Base-by-base conservation (phyloP, 352 stramenopile species). In the Albugo candida region DNA sequence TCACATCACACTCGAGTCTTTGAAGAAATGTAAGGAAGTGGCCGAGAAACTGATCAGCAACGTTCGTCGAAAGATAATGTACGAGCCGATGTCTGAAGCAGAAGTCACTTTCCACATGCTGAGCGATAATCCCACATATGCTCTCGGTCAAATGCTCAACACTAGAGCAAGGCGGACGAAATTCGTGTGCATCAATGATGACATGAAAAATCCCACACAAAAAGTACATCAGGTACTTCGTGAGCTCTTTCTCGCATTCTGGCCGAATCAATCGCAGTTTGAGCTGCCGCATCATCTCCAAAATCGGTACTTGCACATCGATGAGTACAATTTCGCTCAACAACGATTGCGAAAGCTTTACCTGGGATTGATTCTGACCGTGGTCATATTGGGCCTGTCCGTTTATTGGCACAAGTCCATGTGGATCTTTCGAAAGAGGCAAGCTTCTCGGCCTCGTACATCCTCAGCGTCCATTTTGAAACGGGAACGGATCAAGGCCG, bases 181-280 rank as follows among this genome's bases (percentile, higher is more conserved):
- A 68, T 97, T 97, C 52, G 83, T 97, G 18, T 97, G 89, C 58
- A 87, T 97, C 54, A 97, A 97, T 58, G 91, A 97, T 68, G 81
- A 97, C 64, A 95, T 97, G 76, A 74, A 93, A 52, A 66, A 73
- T 42, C 80, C 85, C 47, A 83, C 83, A n/a, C 54, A 57, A 14
- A 55, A 72, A 6, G 67, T 96, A 18, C 71, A 68, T 41, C 69
- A 88, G 52, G 89, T 89, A 42, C 58, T 97, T 38, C 70, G 87
- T 53, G 81, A 94, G 41, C 83, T 97, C n/a, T 96, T 95, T 56
- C 50, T 91, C 27, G 78, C 83, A 11, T 82, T 96, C 43, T 96
- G 85, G 69, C 89, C 89, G 34, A 77, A 83, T 45, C 74, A 67
- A 13, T 95, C 79, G 40, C 73, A 87, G 50, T 97, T 96, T 55